Evolutionary conservation across 176 grass and related monocot genomes (phyloP).

Genomic region (Oryza glaberrima): DNA sequence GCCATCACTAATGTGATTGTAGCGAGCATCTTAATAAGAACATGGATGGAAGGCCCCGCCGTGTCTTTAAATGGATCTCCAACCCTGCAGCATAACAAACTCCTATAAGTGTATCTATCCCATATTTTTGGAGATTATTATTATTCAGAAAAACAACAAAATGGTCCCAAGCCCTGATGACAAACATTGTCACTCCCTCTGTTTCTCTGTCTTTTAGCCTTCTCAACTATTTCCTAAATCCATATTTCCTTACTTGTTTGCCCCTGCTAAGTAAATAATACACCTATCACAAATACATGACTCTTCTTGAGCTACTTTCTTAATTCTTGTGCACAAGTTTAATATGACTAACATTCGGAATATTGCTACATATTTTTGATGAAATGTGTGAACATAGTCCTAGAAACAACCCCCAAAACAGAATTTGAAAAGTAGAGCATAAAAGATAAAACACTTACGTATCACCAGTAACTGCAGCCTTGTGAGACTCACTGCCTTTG

Average conservation of each 20-base stretch:
- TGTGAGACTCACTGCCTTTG: conserved; percentile 94
- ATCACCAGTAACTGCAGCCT: conserved; percentile 93
- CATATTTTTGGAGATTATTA: background rate
- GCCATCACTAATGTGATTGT: conserved; percentile 98
- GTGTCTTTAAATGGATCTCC: conserved; percentile 99
- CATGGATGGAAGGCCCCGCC: conserved; percentile 85
- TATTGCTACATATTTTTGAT: background rate
- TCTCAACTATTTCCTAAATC: background rate
- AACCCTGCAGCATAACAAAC: conserved; percentile 63
- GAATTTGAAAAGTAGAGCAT: conserved; percentile 11
- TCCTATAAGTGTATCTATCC: background rate
- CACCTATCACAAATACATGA: background rate
- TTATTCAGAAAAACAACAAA: background rate
- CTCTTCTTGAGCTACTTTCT: background rate
- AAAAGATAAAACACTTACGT: conserved; percentile 71
- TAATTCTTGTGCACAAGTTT: background rate
- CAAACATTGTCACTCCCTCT: background rate
- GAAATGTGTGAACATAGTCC: background rate
- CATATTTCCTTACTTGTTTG: background rate
- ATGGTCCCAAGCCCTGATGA: background rate
- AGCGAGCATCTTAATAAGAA: conserved; percentile 99
- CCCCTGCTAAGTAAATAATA: background rate
- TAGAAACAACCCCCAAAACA: conserved; percentile 1
- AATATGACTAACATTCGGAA: background rate
- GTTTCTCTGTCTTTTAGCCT: background rate